A percentile compares a stretch with the other conserved stretches of the same genome.
Evolutionary conservation across 192 early-diverging fungal species (phyloP).

Genomic region (Fimicolochytrium jonesii): DNA sequence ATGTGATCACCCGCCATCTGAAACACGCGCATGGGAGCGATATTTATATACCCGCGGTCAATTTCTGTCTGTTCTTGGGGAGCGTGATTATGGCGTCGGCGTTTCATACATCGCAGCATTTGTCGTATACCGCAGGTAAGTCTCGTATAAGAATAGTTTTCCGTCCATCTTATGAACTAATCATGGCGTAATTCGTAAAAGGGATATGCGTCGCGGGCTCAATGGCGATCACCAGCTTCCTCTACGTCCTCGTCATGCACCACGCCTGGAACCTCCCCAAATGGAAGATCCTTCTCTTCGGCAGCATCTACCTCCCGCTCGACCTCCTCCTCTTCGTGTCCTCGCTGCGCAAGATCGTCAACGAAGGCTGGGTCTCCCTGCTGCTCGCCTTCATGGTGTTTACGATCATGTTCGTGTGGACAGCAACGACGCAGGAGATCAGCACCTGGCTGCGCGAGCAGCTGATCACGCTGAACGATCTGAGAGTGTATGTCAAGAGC

Average conservation of each 20-base stretch:
- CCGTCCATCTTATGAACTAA: neutral
- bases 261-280: constrained; percentile 27
- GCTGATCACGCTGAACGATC: constrained; percentile 31
- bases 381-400: constrained; percentile 26
- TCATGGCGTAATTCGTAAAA: too few species aligned
- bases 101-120: constrained; percentile 33
- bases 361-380: constrained; percentile 33
- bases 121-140: constrained; percentile 48
- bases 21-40: constrained; percentile 25
- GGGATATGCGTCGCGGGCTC: constrained; percentile 35
- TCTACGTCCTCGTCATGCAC: constrained; percentile 35
- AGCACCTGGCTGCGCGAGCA: constrained; percentile 22
- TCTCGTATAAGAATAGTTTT: neutral
- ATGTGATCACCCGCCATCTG: constrained; percentile 41
- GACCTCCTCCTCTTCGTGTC: constrained; percentile 32
- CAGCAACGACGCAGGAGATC: constrained; percentile 30
- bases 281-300: constrained; percentile 27
- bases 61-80: constrained; percentile 40
- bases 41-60: constrained; percentile 51
- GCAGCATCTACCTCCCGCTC: constrained; percentile 17
- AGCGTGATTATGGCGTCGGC: constrained; percentile 32
- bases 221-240: constrained; percentile 32
- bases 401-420: constrained; percentile 39
- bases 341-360: constrained; percentile 26
- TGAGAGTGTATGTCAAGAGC: constrained; percentile 30